These are phyloP conservation scores for Neophaeococcomyces aloes DNA, from an alignment of 2,329 filamentous ascomycete genomes.

Conservation along the genomic window DNA sequence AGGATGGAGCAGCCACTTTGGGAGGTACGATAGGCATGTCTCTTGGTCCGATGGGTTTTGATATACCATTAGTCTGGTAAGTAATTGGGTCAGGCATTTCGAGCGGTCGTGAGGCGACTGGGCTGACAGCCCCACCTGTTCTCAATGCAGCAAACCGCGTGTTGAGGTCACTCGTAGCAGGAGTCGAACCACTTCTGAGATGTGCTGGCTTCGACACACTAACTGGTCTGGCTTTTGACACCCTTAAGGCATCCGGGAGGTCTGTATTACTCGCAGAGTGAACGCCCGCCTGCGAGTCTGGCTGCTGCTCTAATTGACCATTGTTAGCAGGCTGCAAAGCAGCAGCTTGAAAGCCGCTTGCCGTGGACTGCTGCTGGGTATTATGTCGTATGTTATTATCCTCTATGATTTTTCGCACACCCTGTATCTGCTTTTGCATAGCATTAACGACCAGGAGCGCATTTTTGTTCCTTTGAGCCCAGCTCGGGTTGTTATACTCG, in stretches of 20 bases:
- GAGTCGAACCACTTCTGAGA: conserved; percentile 16
- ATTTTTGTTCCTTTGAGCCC: conserved; percentile 40
- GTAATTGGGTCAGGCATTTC: conserved; percentile 17
- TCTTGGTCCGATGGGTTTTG: conserved; percentile 31
- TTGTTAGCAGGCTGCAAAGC: neutral
- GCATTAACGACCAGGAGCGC: conserved; percentile 24
- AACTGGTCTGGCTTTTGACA: conserved; percentile 15
- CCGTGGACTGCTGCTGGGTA: conserved; percentile 34
- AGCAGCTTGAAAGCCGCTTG: conserved; percentile 7
- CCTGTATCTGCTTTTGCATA: conserved; percentile 38
- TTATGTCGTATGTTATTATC: conserved; percentile 55
- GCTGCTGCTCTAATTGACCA: neutral
- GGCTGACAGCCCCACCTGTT: neutral
- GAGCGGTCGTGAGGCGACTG: conserved; percentile 4
- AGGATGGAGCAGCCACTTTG: conserved; percentile 27
- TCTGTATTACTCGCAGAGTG: conserved; percentile 4
- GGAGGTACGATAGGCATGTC: conserved; percentile 27
- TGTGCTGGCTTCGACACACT: conserved; percentile 19
- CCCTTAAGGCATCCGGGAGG: conserved; percentile 14
- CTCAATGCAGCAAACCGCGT: conserved; percentile 18
- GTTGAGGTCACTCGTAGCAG: conserved; percentile 16
- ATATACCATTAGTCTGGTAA: conserved; percentile 12
- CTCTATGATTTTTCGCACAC: conserved; percentile 50
- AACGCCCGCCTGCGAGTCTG: conserved; percentile 5
- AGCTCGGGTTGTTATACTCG: conserved; percentile 42